These are phyloP conservation scores for Botryotinia convoluta DNA, from an alignment of 2,329 filamentous ascomycete species.

Conservation along the genomic window DNA sequence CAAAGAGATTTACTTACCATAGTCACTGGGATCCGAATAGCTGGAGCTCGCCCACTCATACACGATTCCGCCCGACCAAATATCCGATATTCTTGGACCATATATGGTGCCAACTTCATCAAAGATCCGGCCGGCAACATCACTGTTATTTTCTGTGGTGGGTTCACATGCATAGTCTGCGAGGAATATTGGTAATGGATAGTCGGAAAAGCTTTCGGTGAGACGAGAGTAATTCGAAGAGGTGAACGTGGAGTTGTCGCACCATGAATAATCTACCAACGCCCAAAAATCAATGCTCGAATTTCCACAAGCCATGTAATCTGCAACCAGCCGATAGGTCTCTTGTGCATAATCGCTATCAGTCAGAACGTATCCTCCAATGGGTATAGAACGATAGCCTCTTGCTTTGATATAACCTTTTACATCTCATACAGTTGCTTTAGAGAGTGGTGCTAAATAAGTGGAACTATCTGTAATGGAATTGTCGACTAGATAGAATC, in stretches of 20 bases:
- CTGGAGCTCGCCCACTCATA: not conserved
- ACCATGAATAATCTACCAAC: not conserved
- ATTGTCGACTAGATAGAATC: not conserved
- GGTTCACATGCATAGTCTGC: not conserved
- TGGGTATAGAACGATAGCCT: not conserved
- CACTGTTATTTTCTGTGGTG: not conserved
- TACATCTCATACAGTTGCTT: not conserved
- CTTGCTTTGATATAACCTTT: not conserved
- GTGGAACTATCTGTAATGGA: not conserved
- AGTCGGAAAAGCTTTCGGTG: not conserved
- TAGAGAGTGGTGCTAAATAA: not conserved
- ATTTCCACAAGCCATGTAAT: not conserved
- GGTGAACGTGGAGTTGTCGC: not conserved
- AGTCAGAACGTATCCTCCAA: not conserved
- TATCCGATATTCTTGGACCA: not conserved
- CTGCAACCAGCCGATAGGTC: not conserved
- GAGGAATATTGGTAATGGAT: not conserved
- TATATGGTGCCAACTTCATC: not conserved
- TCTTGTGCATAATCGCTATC: not conserved
- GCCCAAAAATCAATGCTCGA: not conserved
- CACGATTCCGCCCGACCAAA: not conserved
- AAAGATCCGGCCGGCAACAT: not conserved
- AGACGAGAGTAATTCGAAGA: not conserved
- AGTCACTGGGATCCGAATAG: not conserved
- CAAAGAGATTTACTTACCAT: not conserved